Conservation (phyloP, 2,329 filamentous ascomycete species). For the Dactylellina sp. region DNA sequence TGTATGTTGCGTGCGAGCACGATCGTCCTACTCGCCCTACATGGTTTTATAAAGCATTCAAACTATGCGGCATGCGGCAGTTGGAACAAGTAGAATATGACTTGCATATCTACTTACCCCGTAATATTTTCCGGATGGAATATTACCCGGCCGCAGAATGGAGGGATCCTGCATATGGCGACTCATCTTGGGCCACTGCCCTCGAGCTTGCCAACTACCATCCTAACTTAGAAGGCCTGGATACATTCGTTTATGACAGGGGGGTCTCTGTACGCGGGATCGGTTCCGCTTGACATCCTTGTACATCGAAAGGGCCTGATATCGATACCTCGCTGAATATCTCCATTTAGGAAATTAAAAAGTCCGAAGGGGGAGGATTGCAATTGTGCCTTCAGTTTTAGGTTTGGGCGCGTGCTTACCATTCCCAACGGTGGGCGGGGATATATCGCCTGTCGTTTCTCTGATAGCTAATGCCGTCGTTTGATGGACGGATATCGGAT, state of each 20-base stretch:
- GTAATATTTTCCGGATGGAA: slow-evolving; percentile 25
- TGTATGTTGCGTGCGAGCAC: too few species aligned
- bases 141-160: slow-evolving; percentile 20
- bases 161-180: slow-evolving; percentile 6
- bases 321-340: slow-evolving; percentile 8
- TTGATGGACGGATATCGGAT: slow-evolving; percentile 22
- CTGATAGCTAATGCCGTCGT: slow-evolving; percentile 23
- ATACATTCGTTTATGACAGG: slow-evolving; percentile 11
- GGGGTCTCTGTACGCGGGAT: slow-evolving; percentile 40
- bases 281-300: slow-evolving; percentile 45
- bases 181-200: slow-evolving; percentile 14
- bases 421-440: slow-evolving; percentile 32
- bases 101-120: slow-evolving; percentile 28
- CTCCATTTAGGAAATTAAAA: slow-evolving; percentile 6
- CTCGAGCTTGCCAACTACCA: slow-evolving; percentile 28
- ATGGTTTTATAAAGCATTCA: not conserved
- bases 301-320: not conserved
- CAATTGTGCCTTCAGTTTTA: slow-evolving; percentile 3
- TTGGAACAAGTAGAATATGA: slow-evolving; percentile 27
- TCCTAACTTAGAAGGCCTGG: slow-evolving; percentile 39
- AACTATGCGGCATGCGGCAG: slow-evolving; percentile 20
- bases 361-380: not conserved
- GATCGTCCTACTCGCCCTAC: too few species aligned
- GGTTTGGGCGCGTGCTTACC: slow-evolving; percentile 3
- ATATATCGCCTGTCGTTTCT: slow-evolving; percentile 42